Conservation (phyloP, 352 stramenopile species). For the Globisporangium echinulatum region DNA sequence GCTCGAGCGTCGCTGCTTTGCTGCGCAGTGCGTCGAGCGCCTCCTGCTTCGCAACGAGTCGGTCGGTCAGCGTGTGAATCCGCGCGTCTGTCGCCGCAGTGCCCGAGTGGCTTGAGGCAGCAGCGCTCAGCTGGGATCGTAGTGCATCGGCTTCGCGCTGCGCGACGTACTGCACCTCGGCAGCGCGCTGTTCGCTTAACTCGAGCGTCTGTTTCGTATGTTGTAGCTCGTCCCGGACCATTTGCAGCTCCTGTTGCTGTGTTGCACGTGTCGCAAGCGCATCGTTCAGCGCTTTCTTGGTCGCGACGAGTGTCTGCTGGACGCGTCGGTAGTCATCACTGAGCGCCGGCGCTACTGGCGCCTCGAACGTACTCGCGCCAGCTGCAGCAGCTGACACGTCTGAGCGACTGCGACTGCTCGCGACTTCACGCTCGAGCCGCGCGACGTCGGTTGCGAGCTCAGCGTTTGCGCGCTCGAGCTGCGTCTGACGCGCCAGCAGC, state of each 20-base stretch:
- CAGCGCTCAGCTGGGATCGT: constrained; percentile 34
- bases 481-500: constrained; percentile 69
- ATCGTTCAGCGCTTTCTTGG: constrained; percentile 75
- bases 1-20: constrained; percentile 62
- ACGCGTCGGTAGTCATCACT: constrained; percentile 54
- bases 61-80: constrained; percentile 76
- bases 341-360: constrained; percentile 19
- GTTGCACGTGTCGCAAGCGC: constrained; percentile 57
- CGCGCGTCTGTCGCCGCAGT: constrained; percentile 39
- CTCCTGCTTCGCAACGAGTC: constrained; percentile 80
- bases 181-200: constrained; percentile 23
- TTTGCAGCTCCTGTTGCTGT: constrained; percentile 58
- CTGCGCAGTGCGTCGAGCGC: constrained; percentile 60
- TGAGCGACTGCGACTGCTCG: constrained; percentile 21
- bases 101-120: constrained; percentile 14
- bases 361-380: background rate
- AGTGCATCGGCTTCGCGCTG: constrained; percentile 38
- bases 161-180: constrained; percentile 30
- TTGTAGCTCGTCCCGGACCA: constrained; percentile 45
- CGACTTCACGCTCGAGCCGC: constrained; percentile 49
- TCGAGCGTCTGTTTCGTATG: constrained; percentile 40
- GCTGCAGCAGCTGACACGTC: constrained; percentile 8
- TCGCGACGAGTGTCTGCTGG: constrained; percentile 56
- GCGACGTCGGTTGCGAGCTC: constrained; percentile 66
- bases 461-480: constrained; percentile 70